Conservation (phyloP, 2,329 filamentous ascomycete species). For the Fusarium paranaense region DNA sequence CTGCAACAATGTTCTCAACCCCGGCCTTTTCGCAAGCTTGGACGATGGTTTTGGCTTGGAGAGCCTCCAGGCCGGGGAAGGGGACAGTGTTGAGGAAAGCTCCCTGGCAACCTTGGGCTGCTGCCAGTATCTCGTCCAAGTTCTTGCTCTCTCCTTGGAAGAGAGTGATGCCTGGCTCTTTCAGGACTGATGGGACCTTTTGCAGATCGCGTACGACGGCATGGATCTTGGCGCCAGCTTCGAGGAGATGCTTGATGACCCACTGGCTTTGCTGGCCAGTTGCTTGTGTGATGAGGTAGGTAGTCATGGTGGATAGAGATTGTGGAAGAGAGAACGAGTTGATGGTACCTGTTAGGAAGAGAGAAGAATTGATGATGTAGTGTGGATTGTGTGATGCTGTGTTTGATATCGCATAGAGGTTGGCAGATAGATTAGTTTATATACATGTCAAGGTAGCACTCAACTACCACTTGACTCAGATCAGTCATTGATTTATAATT, state of each 20-base stretch:
- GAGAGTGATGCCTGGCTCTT: slow-evolving; percentile 45
- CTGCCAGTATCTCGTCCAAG: slow-evolving; percentile 45
- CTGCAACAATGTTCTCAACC: slow-evolving; percentile 44
- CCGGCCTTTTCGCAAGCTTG: slow-evolving; percentile 48
- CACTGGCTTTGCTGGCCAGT: slow-evolving; percentile 48
- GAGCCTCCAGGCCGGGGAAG: slow-evolving; percentile 43
- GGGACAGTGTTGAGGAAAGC: slow-evolving; percentile 46
- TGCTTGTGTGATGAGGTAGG: slow-evolving; percentile 51
- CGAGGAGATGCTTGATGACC: slow-evolving; percentile 50
- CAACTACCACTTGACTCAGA: background rate
- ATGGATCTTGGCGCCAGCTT: slow-evolving; percentile 49
- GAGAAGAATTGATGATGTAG: background rate
- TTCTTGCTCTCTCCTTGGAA: slow-evolving; percentile 52
- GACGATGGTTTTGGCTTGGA: slow-evolving; percentile 47
- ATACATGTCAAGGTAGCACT: background rate
- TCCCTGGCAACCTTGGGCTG: slow-evolving; percentile 49
- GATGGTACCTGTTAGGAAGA: background rate
- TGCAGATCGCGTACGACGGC: slow-evolving; percentile 51
- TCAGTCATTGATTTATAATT: background rate
- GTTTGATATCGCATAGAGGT: background rate
- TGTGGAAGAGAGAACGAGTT: background rate
- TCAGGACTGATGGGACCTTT: slow-evolving; percentile 43
- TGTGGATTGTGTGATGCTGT: background rate
- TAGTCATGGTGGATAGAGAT: slow-evolving; percentile 36
- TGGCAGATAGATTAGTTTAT: background rate